phyloP scores from a whole-genome alignment of 805 yeast genomes.

The Metschnikowia noctiluminum region DNA sequence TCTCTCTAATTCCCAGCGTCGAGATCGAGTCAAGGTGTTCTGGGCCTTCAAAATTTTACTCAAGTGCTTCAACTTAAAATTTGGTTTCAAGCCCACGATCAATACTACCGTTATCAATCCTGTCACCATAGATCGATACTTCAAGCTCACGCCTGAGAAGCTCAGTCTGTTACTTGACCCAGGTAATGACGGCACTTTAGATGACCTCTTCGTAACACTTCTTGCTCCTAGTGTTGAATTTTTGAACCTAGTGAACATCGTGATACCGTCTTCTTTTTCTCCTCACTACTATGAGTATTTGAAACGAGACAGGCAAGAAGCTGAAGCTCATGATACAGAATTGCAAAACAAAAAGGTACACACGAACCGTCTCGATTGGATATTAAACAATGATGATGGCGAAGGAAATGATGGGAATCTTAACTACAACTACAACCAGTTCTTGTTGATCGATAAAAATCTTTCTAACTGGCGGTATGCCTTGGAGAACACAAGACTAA shows the following conservation, averaged over 20 bases:
- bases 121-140: conserved; percentile 43
- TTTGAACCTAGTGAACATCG: conserved; percentile 40
- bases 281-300: conserved; percentile 45
- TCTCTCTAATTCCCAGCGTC: conserved; percentile 33
- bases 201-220: conserved; percentile 34
- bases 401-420: conserved; percentile 47
- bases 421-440: conserved; percentile 43
- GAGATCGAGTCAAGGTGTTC: conserved; percentile 42
- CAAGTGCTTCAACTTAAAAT: conserved; percentile 40
- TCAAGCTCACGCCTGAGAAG: conserved; percentile 43
- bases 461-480: conserved; percentile 40
- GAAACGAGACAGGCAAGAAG: conserved; percentile 22
- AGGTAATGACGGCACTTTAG: conserved; percentile 15
- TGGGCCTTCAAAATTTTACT: conserved; percentile 45
- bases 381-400: conserved; percentile 44
- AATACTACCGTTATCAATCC: conserved; percentile 47
- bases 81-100: conserved; percentile 45
- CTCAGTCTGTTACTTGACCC: conserved; percentile 32
- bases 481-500: conserved; percentile 27
- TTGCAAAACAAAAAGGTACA: conserved; percentile 10
- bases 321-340: conserved; percentile 1
- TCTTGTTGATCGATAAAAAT: conserved; percentile 40
- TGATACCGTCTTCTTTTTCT: conserved; percentile 45
- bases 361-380: conserved; percentile 36
- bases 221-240: conserved; percentile 43